These are phyloP conservation scores for Candida dubliniensis DNA, from an alignment of 1,139 yeast species.

Conservation along the genomic window DNA sequence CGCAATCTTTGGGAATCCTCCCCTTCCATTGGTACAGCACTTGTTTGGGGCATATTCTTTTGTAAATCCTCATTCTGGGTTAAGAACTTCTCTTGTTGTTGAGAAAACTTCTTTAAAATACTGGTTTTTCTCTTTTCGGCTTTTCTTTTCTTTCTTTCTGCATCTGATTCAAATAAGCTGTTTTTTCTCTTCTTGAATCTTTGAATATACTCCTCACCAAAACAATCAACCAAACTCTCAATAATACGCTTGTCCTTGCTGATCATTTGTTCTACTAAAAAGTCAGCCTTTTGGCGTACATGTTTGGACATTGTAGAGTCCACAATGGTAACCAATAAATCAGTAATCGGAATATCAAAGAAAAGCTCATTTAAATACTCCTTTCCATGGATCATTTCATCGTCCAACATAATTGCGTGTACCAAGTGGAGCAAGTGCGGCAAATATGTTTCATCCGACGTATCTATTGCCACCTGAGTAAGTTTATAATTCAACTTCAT, in stretches of 20 bases:
- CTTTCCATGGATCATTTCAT: slow-evolving; percentile 43
- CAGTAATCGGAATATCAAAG: slow-evolving; percentile 55
- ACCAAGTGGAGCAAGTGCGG: slow-evolving; percentile 64
- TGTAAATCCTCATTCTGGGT: slow-evolving; percentile 28
- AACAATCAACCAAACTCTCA: slow-evolving; percentile 52
- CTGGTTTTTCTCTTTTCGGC: slow-evolving; percentile 40
- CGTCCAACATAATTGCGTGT: slow-evolving; percentile 64
- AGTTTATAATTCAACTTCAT: slow-evolving; percentile 59
- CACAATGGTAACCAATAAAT: slow-evolving; percentile 50
- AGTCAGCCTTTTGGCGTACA: slow-evolving; percentile 55
- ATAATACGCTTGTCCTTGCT: slow-evolving; percentile 48
- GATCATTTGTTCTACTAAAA: slow-evolving; percentile 50
- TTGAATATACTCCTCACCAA: slow-evolving; percentile 56
- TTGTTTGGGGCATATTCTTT: slow-evolving; percentile 11
- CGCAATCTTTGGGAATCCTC: slow-evolving; percentile 19
- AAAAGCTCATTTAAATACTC: slow-evolving; percentile 44
- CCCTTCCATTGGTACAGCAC: slow-evolving; percentile 7
- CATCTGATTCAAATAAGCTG: slow-evolving; percentile 30
- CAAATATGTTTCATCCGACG: slow-evolving; percentile 53
- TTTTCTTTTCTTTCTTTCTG: slow-evolving; percentile 46
- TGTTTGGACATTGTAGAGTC: slow-evolving; percentile 52
- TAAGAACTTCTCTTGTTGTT: slow-evolving; percentile 40
- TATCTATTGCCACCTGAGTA: slow-evolving; percentile 50
- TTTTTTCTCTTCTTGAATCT: slow-evolving; percentile 34
- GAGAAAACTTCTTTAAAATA: slow-evolving; percentile 43